These are phyloP conservation scores for Chaetothyriales sp. DNA, from an alignment of 2,329 filamentous ascomycete genomes.

Conservation along the genomic window DNA sequence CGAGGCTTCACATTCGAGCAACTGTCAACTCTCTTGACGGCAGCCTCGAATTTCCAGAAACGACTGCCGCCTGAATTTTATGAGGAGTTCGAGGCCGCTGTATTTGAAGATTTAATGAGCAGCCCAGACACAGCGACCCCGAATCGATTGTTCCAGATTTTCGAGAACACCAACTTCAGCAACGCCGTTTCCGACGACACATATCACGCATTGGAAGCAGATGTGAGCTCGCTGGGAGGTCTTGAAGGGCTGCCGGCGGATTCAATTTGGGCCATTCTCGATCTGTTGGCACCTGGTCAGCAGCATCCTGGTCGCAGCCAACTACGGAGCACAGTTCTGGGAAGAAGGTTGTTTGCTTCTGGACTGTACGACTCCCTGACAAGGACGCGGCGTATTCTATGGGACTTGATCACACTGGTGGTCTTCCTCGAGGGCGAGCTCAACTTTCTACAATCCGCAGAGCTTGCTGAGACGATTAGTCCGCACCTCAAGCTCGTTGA, in stretches of 20 bases:
- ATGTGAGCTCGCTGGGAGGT: slow-evolving; percentile 51
- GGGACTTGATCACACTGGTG: slow-evolving; percentile 68
- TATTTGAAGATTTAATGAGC: slow-evolving; percentile 60
- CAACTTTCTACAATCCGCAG: slow-evolving; percentile 48
- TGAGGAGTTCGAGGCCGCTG: slow-evolving; percentile 49
- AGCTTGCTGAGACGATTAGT: slow-evolving; percentile 49
- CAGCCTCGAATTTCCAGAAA: slow-evolving; percentile 55
- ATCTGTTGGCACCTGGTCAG: slow-evolving; percentile 31
- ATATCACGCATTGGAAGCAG: slow-evolving; percentile 51
- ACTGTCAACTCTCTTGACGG: slow-evolving; percentile 49
- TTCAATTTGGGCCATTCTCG: slow-evolving; percentile 36
- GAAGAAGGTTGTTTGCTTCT: slow-evolving; percentile 41
- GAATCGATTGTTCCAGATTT: slow-evolving; percentile 63
- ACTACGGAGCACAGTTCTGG: slow-evolving; percentile 10
- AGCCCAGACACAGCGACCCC: slow-evolving; percentile 54
- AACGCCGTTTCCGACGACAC: slow-evolving; percentile 71
- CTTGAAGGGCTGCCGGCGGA: slow-evolving; percentile 33
- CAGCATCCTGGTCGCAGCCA: slow-evolving; percentile 50
- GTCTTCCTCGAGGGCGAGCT: slow-evolving; percentile 76
- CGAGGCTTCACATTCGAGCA: slow-evolving; percentile 37
- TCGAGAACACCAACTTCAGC: slow-evolving; percentile 62
- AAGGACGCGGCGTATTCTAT: slow-evolving; percentile 56
- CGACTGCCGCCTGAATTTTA: slow-evolving; percentile 54
- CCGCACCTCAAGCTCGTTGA: slow-evolving; percentile 58
- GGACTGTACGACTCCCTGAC: slow-evolving; percentile 66